Base-by-base conservation (phyloP, 179 eudicot genomes). In the Spergularia azorica region DNA sequence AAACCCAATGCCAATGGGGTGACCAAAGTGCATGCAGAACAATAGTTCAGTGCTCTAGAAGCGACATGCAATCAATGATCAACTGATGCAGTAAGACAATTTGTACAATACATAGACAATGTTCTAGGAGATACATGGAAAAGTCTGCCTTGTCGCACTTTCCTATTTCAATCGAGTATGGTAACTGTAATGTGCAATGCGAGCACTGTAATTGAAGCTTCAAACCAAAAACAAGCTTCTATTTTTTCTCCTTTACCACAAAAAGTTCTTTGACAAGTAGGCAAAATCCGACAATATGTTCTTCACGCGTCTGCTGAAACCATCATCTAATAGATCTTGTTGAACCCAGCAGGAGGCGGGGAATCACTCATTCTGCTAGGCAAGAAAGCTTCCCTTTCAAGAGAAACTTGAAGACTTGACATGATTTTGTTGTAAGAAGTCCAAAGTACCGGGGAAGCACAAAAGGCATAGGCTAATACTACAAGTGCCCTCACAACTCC, bases 381-480 rank as follows among this genome's bases (percentile, higher is more conserved):
- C 87, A 93, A 83, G 81, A 91, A 91, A 0, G 86, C 88, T 72
- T 95, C 99, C 83, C 89, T 86, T 57, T 93, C 97, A 0, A 86
- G 77, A 32, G 91, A 89, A 63, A 83, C 85, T 9, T 88, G 93
- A 55, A 93, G 86, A 32, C 83, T 76, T 0, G 87, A 77, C 85
- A 77, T 12, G 12, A 91, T 54, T 63, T 72, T 94, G 36, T 74
- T 77, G 68, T 87, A 67, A 16, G 94, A 79, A 65, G 74, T 32
- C 90, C 89, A 91, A 13, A 91, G n/a, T 18, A 90, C 8, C 0
- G 99, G 99, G 0, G 99, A 75, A 72, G 80, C 81, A 56, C 94
- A 91, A 43, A 88, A 88, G 0, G 95, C 97, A 39, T 93, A 95
- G 8, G 70, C 88, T 58, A 89, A 88, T 10, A 89, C 85, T 0